Evolutionary conservation across 2,329 filamentous ascomycete genomes (phyloP), one percentile per base, ranked within the genome.

Genomic region (Ophiocordyceps unilateralis): DNA sequence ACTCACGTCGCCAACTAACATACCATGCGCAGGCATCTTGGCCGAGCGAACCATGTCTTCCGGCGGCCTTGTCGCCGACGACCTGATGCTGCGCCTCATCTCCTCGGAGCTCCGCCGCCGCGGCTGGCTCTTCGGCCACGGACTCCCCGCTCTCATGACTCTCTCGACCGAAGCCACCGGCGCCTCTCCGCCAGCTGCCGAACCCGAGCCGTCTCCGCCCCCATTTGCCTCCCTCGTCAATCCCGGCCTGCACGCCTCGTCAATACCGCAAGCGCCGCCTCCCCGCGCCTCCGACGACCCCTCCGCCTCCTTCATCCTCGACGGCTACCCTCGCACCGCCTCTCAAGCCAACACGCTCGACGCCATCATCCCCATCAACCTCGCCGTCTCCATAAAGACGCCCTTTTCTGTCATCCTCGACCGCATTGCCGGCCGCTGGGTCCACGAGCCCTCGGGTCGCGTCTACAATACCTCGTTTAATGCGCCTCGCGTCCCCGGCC

Each of bases 391-490:
- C 44, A 70, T 96, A 51, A 74, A 81, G 56, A 96, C 89, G 0
- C 91, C 91, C 0, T 76, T 83, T 28, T 75, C 81, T 9, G 84
- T 95, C 47, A 87, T 98, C 47, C 72, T 96, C 50, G 78, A 87
- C 52, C 82, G 91, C 44, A 95, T 98, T 52, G 78, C 83, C 38
- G 87, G 86, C 42, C 81, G 91, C 45, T 95, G 88, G 88, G 81
- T 95, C 36, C 91, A 98, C 62, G 83, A 83, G 54, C 78, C 86
- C 1, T 93, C 86, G 0, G 91, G 91, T 1, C 74, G 91, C 23
- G 82, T 95, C 15, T 98, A 98, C 69, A 98, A 98, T 60, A 93
- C 87, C 2, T 79, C 79, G 0, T 98, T 94, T 67, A 87, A 96
- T 56, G 73, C 83, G 8, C 91, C 91, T 1, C 81, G 80, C 50